Conservation (phyloP, 2,329 filamentous ascomycete species). For the Alternaria rosae region DNA sequence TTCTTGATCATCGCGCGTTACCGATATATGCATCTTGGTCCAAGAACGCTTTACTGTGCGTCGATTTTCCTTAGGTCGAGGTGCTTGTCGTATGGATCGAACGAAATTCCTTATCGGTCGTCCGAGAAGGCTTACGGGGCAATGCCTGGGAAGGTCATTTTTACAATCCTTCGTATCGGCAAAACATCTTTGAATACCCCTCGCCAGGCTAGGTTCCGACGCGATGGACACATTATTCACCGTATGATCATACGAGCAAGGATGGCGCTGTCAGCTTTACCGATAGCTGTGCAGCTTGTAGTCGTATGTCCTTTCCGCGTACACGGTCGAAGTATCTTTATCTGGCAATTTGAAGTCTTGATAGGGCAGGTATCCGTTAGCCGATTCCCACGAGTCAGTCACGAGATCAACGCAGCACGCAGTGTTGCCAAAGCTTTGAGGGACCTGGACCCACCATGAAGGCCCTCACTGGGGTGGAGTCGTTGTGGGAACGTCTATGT, state of each 20-base stretch:
- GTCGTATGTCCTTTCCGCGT: constrained; percentile 1
- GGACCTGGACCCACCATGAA: background rate
- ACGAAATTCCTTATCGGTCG: background rate
- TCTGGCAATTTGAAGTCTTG: background rate
- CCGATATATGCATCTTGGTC: background rate
- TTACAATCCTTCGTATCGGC: background rate
- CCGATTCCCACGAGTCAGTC: constrained; percentile 3
- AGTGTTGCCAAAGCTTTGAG: background rate
- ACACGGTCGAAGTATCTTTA: background rate
- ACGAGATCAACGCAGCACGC: background rate
- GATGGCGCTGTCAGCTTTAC: background rate
- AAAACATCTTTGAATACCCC: background rate
- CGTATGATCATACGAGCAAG: background rate
- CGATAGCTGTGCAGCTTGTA: background rate
- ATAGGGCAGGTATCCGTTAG: background rate
- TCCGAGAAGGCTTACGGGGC: background rate
- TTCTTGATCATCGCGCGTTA: background rate
- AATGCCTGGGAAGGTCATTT: background rate
- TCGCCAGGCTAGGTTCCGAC: background rate
- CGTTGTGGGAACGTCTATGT: background rate
- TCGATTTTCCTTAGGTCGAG: background rate
- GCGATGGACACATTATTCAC: background rate
- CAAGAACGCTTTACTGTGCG: background rate
- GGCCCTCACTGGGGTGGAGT: background rate
- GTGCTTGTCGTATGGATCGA: background rate